Percentiles rank a stretch among this genome's conserved stretches.
These are phyloP conservation scores for Ophiostoma australiae DNA, from an alignment of 2,329 filamentous ascomycete species.

Conservation along the genomic window DNA sequence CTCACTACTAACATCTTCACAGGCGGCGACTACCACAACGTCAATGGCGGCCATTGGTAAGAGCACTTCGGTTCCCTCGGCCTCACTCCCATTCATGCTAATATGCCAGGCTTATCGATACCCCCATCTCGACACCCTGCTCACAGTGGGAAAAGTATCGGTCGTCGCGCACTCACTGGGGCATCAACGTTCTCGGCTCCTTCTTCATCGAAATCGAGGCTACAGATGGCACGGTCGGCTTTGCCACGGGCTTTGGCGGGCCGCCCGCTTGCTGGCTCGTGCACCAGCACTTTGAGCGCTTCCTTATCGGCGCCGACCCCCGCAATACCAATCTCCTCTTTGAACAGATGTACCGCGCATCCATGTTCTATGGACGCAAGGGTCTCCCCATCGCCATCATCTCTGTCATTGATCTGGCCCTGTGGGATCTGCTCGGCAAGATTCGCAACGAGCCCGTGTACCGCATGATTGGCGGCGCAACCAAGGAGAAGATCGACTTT, in stretches of 20 bases:
- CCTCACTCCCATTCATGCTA: neutral
- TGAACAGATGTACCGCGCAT: conserved; percentile 93
- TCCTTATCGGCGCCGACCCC: conserved; percentile 82
- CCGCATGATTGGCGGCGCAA: conserved; percentile 88
- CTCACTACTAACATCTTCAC: conserved; percentile 33
- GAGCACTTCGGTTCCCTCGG: conserved; percentile 25
- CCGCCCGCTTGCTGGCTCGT: conserved; percentile 92
- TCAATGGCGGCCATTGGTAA: conserved; percentile 66
- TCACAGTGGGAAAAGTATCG: conserved; percentile 85
- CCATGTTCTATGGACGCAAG: conserved; percentile 96
- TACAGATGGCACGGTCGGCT: conserved; percentile 84
- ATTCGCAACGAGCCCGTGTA: conserved; percentile 90
- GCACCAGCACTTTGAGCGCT: conserved; percentile 87
- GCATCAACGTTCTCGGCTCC: conserved; percentile 90
- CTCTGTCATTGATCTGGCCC: conserved; percentile 84
- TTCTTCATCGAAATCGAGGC: conserved; percentile 89
- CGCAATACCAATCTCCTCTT: conserved; percentile 88
- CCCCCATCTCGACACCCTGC: conserved; percentile 87
- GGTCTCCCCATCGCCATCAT: conserved; percentile 86
- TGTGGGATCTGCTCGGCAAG: conserved; percentile 92
- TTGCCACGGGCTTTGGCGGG: conserved; percentile 90
- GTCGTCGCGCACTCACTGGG: conserved; percentile 83
- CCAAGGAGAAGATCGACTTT: conserved; percentile 75
- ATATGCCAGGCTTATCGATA: conserved; percentile 74
- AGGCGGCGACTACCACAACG: conserved; percentile 89